phyloP scores from a whole-genome alignment of 805 yeast species.

The Candida multigemmis region DNA sequence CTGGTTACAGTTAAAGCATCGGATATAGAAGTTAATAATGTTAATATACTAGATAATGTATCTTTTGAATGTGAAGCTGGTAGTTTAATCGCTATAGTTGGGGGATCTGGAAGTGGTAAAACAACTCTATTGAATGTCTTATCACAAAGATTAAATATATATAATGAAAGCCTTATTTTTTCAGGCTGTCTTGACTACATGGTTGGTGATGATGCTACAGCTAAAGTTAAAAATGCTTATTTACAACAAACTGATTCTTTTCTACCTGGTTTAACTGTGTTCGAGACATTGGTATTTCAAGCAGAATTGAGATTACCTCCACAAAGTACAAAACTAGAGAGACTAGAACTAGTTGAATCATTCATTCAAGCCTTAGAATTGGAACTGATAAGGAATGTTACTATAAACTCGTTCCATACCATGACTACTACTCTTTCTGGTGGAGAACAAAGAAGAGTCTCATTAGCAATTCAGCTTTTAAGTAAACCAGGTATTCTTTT shows the following conservation, averaged over 20 bases:
- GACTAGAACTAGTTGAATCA: conserved; percentile 44
- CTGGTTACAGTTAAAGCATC: conserved; percentile 9
- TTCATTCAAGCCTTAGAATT: conserved; percentile 59
- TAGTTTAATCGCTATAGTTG: conserved; percentile 69
- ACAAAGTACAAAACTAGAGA: conserved; percentile 31
- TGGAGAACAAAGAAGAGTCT: conserved; percentile 73
- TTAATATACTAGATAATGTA: conserved; percentile 29
- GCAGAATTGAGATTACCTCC: conserved; percentile 61
- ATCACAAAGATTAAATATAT: conserved; percentile 40
- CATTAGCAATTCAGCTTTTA: conserved; percentile 70
- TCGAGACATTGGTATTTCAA: conserved; percentile 60
- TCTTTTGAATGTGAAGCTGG: conserved; percentile 55
- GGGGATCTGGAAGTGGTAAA: conserved; percentile 85
- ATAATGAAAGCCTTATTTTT: conserved; percentile 30
- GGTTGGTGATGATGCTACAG: conserved; percentile 3
- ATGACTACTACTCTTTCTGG: conserved; percentile 64
- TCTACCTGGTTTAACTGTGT: conserved; percentile 62
- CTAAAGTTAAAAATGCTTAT: conserved; percentile 41
- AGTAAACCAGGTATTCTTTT: conserved; percentile 71
- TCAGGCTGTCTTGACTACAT: conserved; percentile 33
- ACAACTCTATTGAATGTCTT: conserved; percentile 68
- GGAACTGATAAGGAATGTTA: conserved; percentile 50
- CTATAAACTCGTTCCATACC: conserved; percentile 40
- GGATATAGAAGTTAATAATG: neutral
- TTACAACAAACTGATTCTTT: conserved; percentile 70